Base-by-base conservation (phyloP, 208 protist species). In the Leishmania major region DNA sequence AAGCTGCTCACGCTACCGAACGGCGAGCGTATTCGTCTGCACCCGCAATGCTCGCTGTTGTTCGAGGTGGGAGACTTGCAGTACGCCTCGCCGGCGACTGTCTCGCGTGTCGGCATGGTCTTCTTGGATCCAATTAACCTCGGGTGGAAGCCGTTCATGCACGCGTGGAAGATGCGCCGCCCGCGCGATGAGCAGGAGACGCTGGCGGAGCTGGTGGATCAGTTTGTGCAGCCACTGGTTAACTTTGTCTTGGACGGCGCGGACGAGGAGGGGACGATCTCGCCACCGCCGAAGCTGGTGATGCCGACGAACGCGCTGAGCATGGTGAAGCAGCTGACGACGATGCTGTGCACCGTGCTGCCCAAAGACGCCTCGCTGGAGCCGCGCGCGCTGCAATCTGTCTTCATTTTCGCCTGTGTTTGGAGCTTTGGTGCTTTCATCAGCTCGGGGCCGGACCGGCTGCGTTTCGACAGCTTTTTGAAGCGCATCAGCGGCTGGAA, bases 91-190 rank as follows among this genome's bases (percentile, higher is more conserved):
- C 99, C 99, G 40, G 99, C 99, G 5, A 99, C 99, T 17, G 98
- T 99, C 35, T 99, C 97, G 67, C 97, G 99, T 51, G 99, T 99
- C 66, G 99, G 99, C 88, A 99, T 99, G 99, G 99, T 99, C 25
- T 99, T 98, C 79, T 92, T 99, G 43, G 99, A 99, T 86, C 98
- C 99, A 3, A 93, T 99, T 80, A 99, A 99, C 89, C 93, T 99
- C 37, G 96, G 99, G 8, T 99, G 91, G 96, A 86, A 95, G 90
- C 98, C 97, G 25, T 99, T 96, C 90, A 94, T 98, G 87, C 91
- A 94, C 80, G 92, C 93, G 40, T 99, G 98, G 98, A 92, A 98
- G 80, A 66, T 94, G 70, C 92, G 81, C 17, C 87, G 93, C n/a
- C 95, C 96, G 2, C 88, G 88, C 47, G 94, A 97, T 51, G 95